These are phyloP conservation scores for Cladophialophora immunda DNA, from an alignment of 2,329 filamentous ascomycete species.

Conservation along the genomic window DNA sequence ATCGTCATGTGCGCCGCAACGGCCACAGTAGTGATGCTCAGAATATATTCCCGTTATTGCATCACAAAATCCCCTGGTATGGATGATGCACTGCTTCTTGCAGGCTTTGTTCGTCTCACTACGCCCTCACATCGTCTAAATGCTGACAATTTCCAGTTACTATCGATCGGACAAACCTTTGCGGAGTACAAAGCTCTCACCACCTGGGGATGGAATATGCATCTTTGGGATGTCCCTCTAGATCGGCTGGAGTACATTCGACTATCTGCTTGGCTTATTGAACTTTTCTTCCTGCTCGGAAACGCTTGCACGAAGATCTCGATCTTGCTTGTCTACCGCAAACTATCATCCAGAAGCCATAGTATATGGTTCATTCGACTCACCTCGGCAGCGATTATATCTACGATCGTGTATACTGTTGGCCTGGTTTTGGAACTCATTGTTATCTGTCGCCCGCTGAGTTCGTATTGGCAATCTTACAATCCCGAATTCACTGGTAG, in stretches of 20 bases:
- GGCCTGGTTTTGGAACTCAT: constrained; percentile 25
- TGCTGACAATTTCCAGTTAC: constrained; percentile 18
- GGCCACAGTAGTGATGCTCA: constrained; percentile 23
- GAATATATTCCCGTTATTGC: constrained; percentile 27
- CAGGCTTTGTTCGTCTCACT: constrained; percentile 25
- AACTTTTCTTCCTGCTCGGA: constrained; percentile 33
- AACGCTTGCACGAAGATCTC: constrained; percentile 32
- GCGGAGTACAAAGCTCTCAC: constrained; percentile 30
- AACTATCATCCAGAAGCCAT: constrained; percentile 28
- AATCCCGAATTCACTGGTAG: constrained; percentile 19
- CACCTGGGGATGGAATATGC: constrained; percentile 31
- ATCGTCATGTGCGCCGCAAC: constrained; percentile 21
- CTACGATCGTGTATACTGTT: constrained; percentile 26
- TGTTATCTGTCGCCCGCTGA: constrained; percentile 27
- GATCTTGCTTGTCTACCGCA: constrained; percentile 34
- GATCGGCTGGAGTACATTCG: constrained; percentile 22
- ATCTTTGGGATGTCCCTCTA: constrained; percentile 31
- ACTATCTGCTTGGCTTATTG: constrained; percentile 32
- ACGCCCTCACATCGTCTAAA: not conserved
- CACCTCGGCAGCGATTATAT: constrained; percentile 29
- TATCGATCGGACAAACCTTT: constrained; percentile 33
- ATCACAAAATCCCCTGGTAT: constrained; percentile 22
- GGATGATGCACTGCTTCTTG: constrained; percentile 32
- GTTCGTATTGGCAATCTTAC: constrained; percentile 33
- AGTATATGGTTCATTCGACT: constrained; percentile 31